Percentiles rank a stretch among this genome's conserved stretches.
These are phyloP conservation scores for Leucosporidium creatinivorum DNA, from an alignment of 768 basidiomycete species.

Conservation along the genomic window DNA sequence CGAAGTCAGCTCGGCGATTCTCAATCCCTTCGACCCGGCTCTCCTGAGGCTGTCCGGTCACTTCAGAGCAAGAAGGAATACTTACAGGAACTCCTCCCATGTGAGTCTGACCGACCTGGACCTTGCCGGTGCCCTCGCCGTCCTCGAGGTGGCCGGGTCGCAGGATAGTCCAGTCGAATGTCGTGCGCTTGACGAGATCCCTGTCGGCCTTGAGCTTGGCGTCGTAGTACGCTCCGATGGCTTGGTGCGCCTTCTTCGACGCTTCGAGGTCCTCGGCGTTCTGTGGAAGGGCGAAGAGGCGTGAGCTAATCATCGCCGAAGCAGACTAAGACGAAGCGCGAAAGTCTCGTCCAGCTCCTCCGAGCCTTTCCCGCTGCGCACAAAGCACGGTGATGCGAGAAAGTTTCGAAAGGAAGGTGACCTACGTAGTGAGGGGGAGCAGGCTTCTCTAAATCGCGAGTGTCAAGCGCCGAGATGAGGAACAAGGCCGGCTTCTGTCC, in stretches of 20 bases:
- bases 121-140: slow-evolving; percentile 51
- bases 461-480: slow-evolving; percentile 29
- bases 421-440: slow-evolving; percentile 20
- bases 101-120: slow-evolving; percentile 52
- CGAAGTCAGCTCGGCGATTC: neutral
- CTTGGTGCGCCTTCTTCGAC: slow-evolving; percentile 19
- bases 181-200: slow-evolving; percentile 47
- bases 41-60: neutral
- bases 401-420: neutral
- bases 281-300: neutral
- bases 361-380: too few species aligned
- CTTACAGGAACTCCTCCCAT: slow-evolving; percentile 51
- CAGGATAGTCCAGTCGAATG: slow-evolving; percentile 61
- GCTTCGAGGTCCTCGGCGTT: slow-evolving; percentile 10
- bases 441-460: slow-evolving; percentile 13
- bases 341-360: too few species aligned
- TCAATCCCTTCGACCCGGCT: neutral
- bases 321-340: too few species aligned
- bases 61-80: neutral
- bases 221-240: slow-evolving; percentile 31
- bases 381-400: too few species aligned
- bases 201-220: slow-evolving; percentile 48
- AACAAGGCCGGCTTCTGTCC: slow-evolving; percentile 27
- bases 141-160: slow-evolving; percentile 57
- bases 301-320: too few species aligned